These are phyloP conservation scores for Dissophora ornata DNA, from an alignment of 192 early-diverging fungal species.

Conservation along the genomic window DNA sequence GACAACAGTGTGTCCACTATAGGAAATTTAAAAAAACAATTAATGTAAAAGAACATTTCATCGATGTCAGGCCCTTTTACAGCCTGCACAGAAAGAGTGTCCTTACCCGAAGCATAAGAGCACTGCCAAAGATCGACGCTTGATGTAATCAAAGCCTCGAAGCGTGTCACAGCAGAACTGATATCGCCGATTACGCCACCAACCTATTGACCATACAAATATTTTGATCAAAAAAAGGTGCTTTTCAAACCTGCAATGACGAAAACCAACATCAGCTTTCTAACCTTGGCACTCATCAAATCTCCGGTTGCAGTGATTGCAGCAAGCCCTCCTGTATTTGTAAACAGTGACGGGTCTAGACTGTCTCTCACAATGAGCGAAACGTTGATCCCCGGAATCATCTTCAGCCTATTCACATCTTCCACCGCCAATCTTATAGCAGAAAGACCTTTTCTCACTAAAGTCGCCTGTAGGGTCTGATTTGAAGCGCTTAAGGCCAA, in stretches of 20 bases:
- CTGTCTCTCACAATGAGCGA: conserved; percentile 30
- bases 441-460: conserved; percentile 22
- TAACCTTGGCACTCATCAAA: conserved; percentile 14
- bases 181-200: conserved; percentile 62
- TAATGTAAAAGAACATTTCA: no score
- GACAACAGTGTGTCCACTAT: conserved; percentile 50
- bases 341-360: conserved; percentile 11
- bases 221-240: neutral
- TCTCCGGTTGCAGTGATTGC: conserved; percentile 5
- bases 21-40: no score
- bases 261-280: neutral
- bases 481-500: conserved; percentile 7
- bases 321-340: conserved; percentile 6
- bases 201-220: conserved; percentile 21
- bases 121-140: conserved; percentile 59
- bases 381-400: conserved; percentile 50
- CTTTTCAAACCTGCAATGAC: no score
- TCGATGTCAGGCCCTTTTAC: no score
- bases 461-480: no score
- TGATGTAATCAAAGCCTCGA: conserved; percentile 60
- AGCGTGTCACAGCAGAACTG: conserved; percentile 54
- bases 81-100: neutral
- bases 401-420: conserved; percentile 48
- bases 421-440: conserved; percentile 59
- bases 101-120: conserved; percentile 56